These are phyloP conservation scores for Citrus unshiu DNA, from an alignment of 345 rosid species.

Conservation along the genomic window DNA sequence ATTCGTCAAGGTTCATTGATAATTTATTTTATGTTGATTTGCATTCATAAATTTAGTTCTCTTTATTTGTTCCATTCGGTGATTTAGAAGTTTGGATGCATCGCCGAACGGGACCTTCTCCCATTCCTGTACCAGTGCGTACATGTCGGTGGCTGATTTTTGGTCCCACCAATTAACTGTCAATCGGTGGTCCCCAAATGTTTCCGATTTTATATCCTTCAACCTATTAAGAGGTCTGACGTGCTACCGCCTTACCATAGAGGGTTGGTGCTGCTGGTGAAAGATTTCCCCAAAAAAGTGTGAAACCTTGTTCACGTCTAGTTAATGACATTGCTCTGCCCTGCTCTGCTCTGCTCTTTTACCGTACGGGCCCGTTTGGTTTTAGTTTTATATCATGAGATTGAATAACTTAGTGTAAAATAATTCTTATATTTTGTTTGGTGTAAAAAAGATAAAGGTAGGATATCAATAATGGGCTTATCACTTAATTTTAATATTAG, in stretches of 20 bases:
- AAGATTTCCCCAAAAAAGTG: not conserved
- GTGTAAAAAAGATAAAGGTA: too few species aligned
- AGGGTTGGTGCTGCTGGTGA: not conserved
- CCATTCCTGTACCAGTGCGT: not conserved
- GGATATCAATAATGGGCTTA: too few species aligned
- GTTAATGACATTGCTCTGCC: not conserved
- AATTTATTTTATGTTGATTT: conserved; percentile 16
- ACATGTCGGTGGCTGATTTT: not conserved
- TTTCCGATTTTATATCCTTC: not conserved
- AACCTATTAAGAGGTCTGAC: not conserved
- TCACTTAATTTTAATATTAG: too few species aligned
- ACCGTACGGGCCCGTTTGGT: too few species aligned
- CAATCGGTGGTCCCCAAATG: not conserved
- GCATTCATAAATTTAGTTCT: conserved; percentile 12
- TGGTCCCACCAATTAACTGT: not conserved
- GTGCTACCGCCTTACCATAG: not conserved
- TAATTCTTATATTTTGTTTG: too few species aligned
- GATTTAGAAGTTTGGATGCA: not conserved
- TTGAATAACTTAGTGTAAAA: too few species aligned
- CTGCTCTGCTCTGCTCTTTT: too few species aligned
- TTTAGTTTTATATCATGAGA: too few species aligned
- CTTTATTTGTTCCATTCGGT: not conserved
- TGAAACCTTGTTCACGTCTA: not conserved
- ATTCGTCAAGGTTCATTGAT: conserved; percentile 32
- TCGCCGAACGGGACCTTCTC: not conserved